A percentile compares a stretch with the other conserved stretches of the same genome.
These are phyloP conservation scores for Metschnikowia lunata DNA, from an alignment of 805 yeast genomes.

Conservation along the genomic window DNA sequence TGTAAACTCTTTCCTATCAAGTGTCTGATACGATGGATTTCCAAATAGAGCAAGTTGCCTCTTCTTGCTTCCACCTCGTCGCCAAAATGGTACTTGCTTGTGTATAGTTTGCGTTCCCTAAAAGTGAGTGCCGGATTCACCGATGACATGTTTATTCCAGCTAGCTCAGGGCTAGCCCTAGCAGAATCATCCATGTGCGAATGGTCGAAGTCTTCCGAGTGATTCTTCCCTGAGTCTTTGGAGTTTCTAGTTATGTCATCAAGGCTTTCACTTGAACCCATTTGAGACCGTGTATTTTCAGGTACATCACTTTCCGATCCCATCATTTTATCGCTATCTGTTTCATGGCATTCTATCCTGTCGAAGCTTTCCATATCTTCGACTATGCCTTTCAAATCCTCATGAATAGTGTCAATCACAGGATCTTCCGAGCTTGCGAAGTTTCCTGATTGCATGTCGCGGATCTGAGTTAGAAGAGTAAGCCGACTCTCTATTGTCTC, in stretches of 20 bases:
- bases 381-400: conserved; percentile 31
- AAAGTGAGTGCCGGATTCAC: conserved; percentile 53
- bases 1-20: conserved; percentile 63
- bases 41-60: conserved; percentile 27
- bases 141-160: conserved; percentile 39
- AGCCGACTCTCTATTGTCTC: conserved; percentile 34
- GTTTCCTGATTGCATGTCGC: conserved; percentile 21
- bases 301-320: not conserved
- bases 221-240: not conserved
- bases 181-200: conserved; percentile 30
- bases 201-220: not conserved
- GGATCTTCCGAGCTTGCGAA: conserved; percentile 20
- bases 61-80: conserved; percentile 44
- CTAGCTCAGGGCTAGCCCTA: conserved; percentile 45
- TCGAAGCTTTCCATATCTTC: conserved; percentile 24
- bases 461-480: conserved; percentile 28
- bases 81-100: conserved; percentile 63
- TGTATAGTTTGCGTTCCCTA: conserved; percentile 58
- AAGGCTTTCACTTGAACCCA: conserved; percentile 4
- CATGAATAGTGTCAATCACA: conserved; percentile 26
- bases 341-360: conserved; percentile 15
- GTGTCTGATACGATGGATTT: conserved; percentile 58
- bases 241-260: not conserved
- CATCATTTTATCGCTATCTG: not conserved
- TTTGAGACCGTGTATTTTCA: not conserved